Evolutionary conservation across 148 eudicot species (phyloP), one percentile per base, ranked within the genome.

Genomic region (Simmondsia chinensis): DNA sequence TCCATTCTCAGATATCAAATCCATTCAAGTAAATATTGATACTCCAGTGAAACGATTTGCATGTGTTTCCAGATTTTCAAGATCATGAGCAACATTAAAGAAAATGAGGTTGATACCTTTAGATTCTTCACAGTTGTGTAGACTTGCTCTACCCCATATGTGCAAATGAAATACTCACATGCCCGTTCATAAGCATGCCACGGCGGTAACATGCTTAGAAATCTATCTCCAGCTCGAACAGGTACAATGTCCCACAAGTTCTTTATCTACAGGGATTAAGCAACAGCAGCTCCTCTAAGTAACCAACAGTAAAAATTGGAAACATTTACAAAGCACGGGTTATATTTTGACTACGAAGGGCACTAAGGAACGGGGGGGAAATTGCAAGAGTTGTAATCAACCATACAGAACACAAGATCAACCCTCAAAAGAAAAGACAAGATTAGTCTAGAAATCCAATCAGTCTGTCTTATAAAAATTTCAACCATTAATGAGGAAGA

Each of bases 181-280:
- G 93, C 82, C 50, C 97, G 72, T 65, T 91, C 97, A 70, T 91
- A 91, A 64, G 94, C 95, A 74, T 91, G 97, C 97, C 97, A 91
- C 27, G 97, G 76, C 39, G 97, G 97, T 25, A 91, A 83, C 84
- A 91, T 72, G 61, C 97, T 91, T 39, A 91, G 71, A 68, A 76
- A 76, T 72, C 66, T 74, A 69, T 85, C 97, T 27, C 83, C 97
- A 39, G 85, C 71, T 58, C 40, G 56, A 59, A 77, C 80, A 25
- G 93, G 93, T 48, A 80, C 87, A 70, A 76, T 30, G 55, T 79
- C 80, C 95, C 82, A 74, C 42, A 86, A 70, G 48, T 60, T 79
- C 25, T 49, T 70, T 67, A 91, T 58, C 97, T 91, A 53, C 30
- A 66, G 52, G 57, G 43, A 55, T 16, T 15, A 41, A 21, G 24